Base-by-base conservation (phyloP, 306 rosid species). In the Cucumis cinereus region DNA sequence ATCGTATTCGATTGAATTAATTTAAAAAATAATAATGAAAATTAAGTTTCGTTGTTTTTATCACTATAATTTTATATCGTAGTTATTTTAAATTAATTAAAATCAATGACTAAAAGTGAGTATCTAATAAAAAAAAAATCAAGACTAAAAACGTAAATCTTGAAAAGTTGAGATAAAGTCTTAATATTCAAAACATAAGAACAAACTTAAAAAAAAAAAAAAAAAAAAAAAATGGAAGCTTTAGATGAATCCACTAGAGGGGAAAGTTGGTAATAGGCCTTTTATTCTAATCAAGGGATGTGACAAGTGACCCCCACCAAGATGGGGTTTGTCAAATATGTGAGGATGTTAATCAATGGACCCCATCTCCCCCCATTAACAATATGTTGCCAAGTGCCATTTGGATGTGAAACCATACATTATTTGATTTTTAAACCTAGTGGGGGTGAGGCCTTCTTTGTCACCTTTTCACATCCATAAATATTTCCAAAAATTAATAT, bases 261-360 rank as follows among this genome's bases (percentile, higher is more conserved):
- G 74, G 55, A 68, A 68, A 68, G 12, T 22, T 68, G 55, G 20
- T 41, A 0, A 20, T 67, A 30, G 38, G 74, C 23, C 58, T 8
- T 38, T 30, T 38, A 19, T 43, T 69, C 38, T 16, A 43, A 69
- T 45, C 1, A 45, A 69, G 24, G 56, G 74, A 69, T 69, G 74
- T 69, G 74, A 69, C 14, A 24, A 69, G 74, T 69, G 74, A 70
- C 59, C 59, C 57, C 58, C 75, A 26, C 58, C 75, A 49, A 71
- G 54, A 68, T 22, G 55, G 35, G 35, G 35, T 30, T 30, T 30
- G 35, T 30, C 35, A 30, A 30, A 30, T 30, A 68, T 13, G 58
- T 16, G 60, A 49, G 60, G 76, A 47, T 70, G 57, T 2, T 50
- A 71, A 71, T 71, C 15, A 17, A 28, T 28, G 76, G 76, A 71